These are phyloP conservation scores for Fusarium mexicanum DNA, from an alignment of 2,329 filamentous ascomycete species.

Conservation along the genomic window DNA sequence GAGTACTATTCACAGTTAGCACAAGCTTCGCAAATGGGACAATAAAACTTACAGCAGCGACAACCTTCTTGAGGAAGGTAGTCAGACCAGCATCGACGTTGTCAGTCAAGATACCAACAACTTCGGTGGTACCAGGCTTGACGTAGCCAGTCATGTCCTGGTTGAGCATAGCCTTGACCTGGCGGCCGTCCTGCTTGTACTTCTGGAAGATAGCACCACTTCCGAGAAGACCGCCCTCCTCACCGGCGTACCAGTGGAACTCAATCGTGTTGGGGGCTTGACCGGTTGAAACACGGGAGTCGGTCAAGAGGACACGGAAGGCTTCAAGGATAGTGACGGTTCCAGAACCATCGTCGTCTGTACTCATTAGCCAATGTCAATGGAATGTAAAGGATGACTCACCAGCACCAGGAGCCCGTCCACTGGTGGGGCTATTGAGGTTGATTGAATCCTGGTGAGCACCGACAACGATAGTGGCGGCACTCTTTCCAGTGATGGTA, in stretches of 20 bases:
- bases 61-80: conserved; percentile 51
- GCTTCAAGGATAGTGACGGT: conserved; percentile 79
- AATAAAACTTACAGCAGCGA: conserved; percentile 34
- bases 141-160: conserved; percentile 57
- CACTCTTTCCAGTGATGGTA: conserved; percentile 77
- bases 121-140: conserved; percentile 41
- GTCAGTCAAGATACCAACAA: conserved; percentile 53
- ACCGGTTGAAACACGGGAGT: conserved; percentile 69
- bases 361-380: neutral
- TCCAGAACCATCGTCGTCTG: conserved; percentile 41
- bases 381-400: accelerated
- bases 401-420: conserved; percentile 38
- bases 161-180: conserved; percentile 55
- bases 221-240: conserved; percentile 82
- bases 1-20: conserved; percentile 42
- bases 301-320: conserved; percentile 74
- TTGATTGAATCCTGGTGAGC: conserved; percentile 87
- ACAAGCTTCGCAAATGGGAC: accelerated
- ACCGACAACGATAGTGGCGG: conserved; percentile 79
- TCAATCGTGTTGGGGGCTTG: conserved; percentile 77
- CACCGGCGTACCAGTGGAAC: conserved; percentile 88
- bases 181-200: conserved; percentile 46
- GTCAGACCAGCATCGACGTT: conserved; percentile 50
- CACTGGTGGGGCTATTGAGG: conserved; percentile 24
- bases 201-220: conserved; percentile 64